These are phyloP conservation scores for Periconia sp. DNA, from an alignment of 2,329 filamentous ascomycete species.

Conservation along the genomic window DNA sequence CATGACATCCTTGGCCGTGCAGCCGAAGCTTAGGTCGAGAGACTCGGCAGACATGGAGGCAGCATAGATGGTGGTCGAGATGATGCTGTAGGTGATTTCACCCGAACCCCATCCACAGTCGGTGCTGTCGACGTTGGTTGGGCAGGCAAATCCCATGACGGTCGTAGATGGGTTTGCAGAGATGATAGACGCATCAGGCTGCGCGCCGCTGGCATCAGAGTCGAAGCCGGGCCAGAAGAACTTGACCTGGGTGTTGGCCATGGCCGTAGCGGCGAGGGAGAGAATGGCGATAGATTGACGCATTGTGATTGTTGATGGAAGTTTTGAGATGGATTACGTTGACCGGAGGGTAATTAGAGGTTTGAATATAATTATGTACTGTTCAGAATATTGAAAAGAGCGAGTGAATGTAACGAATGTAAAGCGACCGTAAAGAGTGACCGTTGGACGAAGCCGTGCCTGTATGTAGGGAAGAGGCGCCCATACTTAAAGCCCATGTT, in stretches of 20 bases:
- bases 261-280: conserved; percentile 2
- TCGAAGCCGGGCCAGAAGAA: conserved; percentile 15
- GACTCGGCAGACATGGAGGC: conserved; percentile 5
- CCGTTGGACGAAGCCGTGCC: no score
- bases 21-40: conserved; percentile 11
- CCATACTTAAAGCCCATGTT: no score
- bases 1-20: neutral
- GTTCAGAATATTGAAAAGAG: no score
- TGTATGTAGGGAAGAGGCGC: no score
- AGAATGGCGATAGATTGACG: conserved; percentile 8
- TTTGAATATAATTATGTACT: no score
- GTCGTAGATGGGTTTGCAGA: conserved; percentile 11
- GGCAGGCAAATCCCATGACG: conserved; percentile 9
- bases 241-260: conserved; percentile 7
- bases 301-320: conserved; percentile 7
- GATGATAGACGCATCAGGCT: conserved; percentile 10
- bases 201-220: conserved; percentile 3
- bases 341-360: no score
- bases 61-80: conserved; percentile 12
- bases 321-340: no score
- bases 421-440: no score
- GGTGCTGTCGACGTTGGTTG: conserved; percentile 7
- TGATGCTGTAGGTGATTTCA: conserved; percentile 10
- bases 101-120: conserved; percentile 18
- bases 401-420: no score